Evolutionary conservation across 2,329 filamentous ascomycete species (phyloP).

Genomic region (Sclerotinia glacialis): DNA sequence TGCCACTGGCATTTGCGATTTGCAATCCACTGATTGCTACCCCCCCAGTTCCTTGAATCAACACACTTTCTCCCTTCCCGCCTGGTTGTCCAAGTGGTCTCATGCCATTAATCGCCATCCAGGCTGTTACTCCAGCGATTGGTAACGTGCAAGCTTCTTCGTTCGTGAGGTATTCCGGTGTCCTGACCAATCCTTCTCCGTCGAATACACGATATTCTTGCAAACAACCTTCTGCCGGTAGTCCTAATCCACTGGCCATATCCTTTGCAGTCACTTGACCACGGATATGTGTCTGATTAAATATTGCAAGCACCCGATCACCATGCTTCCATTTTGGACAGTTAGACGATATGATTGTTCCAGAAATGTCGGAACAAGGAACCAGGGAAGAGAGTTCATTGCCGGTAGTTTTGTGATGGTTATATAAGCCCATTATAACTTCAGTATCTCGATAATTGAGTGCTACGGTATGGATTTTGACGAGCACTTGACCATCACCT

Average conservation of each 20-base stretch:
- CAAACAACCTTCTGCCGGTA: conserved; percentile 63
- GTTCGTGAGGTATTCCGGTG: conserved; percentile 55
- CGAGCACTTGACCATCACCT: conserved; percentile 47
- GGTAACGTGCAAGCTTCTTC: conserved; percentile 61
- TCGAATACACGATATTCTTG: conserved; percentile 58
- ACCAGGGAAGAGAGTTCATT: conserved; percentile 43
- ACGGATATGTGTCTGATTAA: conserved; percentile 50
- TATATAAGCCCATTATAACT: conserved; percentile 48
- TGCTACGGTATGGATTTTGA: conserved; percentile 34
- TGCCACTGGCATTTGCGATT: conserved; percentile 52
- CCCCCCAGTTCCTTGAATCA: conserved; percentile 55
- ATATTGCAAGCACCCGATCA: conserved; percentile 66
- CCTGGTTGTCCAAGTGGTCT: conserved; percentile 49
- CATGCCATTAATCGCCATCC: conserved; percentile 63
- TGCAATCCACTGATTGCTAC: conserved; percentile 52
- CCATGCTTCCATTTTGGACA: conserved; percentile 51
- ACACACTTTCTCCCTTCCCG: conserved; percentile 46
- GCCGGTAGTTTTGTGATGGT: conserved; percentile 57
- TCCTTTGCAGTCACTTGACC: conserved; percentile 32
- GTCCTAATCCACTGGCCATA: conserved; percentile 55
- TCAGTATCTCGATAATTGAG: conserved; percentile 38
- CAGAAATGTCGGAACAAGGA: conserved; percentile 70
- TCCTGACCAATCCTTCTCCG: conserved; percentile 53
- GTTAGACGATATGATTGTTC: conserved; percentile 52
- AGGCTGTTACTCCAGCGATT: conserved; percentile 61